Conservation (phyloP, 352 stramenopile species). For the Pythium volutum region DNA sequence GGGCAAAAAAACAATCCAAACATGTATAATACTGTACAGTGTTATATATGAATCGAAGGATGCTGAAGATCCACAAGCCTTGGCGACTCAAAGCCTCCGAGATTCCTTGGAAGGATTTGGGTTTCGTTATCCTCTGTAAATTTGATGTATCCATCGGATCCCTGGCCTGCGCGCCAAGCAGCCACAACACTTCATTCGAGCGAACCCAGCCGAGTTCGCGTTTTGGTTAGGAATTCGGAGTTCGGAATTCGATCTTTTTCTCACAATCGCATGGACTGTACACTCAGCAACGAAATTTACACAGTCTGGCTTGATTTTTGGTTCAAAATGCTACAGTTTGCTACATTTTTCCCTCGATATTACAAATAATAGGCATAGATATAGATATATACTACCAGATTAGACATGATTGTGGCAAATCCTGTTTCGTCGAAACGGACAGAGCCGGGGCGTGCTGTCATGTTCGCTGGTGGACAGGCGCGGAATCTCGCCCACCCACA, state of each 20-base stretch:
- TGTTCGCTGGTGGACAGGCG: neutral
- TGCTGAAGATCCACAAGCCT: too few species aligned
- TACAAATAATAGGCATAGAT: neutral
- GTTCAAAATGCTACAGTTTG: neutral
- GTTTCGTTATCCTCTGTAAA: too few species aligned
- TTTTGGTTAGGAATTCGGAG: too few species aligned
- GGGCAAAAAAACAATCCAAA: too few species aligned
- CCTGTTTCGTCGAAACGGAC: slow-evolving; percentile 20
- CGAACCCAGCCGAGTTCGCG: neutral
- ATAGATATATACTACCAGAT: neutral
- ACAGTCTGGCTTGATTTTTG: slow-evolving; percentile 11
- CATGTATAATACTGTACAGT: too few species aligned
- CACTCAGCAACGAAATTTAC: neutral
- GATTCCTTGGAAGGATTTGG: too few species aligned
- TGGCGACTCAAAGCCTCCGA: too few species aligned
- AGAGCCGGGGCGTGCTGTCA: slow-evolving; percentile 13
- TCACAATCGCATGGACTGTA: neutral
- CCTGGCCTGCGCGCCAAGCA: too few species aligned
- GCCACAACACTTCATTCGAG: neutral
- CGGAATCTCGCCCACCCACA: too few species aligned
- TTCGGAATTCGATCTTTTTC: slow-evolving; percentile 4
- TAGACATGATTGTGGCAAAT: slow-evolving; percentile 18
- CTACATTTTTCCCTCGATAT: too few species aligned
- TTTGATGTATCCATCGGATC: too few species aligned
- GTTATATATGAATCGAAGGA: too few species aligned